Evolutionary conservation across 2,329 filamentous ascomycete species (phyloP).

Genomic region (Mycosphaerella sp.): DNA sequence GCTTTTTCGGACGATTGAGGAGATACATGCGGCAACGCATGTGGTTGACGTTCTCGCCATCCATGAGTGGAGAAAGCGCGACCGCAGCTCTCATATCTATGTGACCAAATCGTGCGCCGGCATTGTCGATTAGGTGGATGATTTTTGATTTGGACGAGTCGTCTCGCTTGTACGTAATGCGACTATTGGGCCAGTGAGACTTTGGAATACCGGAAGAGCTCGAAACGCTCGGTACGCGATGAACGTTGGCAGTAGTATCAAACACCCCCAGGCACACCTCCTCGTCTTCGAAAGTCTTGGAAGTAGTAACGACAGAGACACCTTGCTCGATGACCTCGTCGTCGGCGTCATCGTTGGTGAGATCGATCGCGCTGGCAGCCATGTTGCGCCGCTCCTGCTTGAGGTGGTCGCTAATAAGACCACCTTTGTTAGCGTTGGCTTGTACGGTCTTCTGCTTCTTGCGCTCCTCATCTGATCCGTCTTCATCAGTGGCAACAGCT

Average conservation of each 20-base stretch:
- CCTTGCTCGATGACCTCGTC: constrained; percentile 22
- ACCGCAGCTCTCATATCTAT: constrained; percentile 62
- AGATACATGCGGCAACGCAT: constrained; percentile 70
- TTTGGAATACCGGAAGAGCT: constrained; percentile 13
- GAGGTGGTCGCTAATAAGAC: constrained; percentile 59
- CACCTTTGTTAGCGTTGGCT: constrained; percentile 48
- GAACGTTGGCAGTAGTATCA: constrained; percentile 20
- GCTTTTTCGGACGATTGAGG: constrained; percentile 54
- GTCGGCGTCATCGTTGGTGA: constrained; percentile 46
- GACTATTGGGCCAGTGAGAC: constrained; percentile 61
- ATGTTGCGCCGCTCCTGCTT: constrained; percentile 52
- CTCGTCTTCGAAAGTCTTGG: constrained; percentile 13
- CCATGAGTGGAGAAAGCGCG: constrained; percentile 67
- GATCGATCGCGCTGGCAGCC: constrained; percentile 36
- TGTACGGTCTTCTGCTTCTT: constrained; percentile 43
- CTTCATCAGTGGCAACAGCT: constrained; percentile 33
- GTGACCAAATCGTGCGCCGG: constrained; percentile 65
- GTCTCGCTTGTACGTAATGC: constrained; percentile 57
- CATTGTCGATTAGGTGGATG: constrained; percentile 70
- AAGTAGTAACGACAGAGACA: neutral
- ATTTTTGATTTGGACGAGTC: constrained; percentile 43
- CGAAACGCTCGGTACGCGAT: constrained; percentile 21
- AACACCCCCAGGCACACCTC: constrained; percentile 29
- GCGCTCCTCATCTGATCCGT: constrained; percentile 33
- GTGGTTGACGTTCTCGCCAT: constrained; percentile 52